Percentiles rank a stretch among this genome's conserved stretches.
phyloP scores from a whole-genome alignment of 2,329 filamentous ascomycete genomes.

The Zalaria obscura region DNA sequence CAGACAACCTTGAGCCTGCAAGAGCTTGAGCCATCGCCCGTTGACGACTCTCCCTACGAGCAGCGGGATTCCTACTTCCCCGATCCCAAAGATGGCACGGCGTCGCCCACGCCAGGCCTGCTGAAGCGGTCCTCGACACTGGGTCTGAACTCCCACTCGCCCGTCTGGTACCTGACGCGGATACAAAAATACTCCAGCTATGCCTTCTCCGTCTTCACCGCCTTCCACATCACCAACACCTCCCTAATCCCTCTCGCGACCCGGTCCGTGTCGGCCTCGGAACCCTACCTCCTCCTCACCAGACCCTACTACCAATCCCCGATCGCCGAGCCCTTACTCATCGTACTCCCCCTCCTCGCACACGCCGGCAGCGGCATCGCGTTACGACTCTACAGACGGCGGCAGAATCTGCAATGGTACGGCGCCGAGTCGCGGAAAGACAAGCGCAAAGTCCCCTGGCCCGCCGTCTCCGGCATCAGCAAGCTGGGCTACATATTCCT shows the following conservation, averaged over 20 bases:
- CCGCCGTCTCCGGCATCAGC: slow-evolving; percentile 54
- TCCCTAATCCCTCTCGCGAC: slow-evolving; percentile 66
- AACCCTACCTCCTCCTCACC: slow-evolving; percentile 79
- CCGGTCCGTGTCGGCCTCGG: slow-evolving; percentile 57
- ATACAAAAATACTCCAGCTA: slow-evolving; percentile 86
- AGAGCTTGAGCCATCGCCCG: slow-evolving; percentile 70
- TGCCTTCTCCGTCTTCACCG: slow-evolving; percentile 61
- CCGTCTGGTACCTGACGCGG: slow-evolving; percentile 62
- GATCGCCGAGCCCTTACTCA: slow-evolving; percentile 63
- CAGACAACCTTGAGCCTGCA: slow-evolving; percentile 33
- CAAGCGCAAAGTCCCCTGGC: slow-evolving; percentile 46
- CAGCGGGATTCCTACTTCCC: slow-evolving; percentile 38
- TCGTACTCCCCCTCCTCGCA: slow-evolving; percentile 57
- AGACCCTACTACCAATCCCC: slow-evolving; percentile 84
- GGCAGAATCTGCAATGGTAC: slow-evolving; percentile 59
- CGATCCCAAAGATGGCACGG: slow-evolving; percentile 11
- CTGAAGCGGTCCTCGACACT: slow-evolving; percentile 23
- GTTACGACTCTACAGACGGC: slow-evolving; percentile 60
- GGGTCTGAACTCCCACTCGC: slow-evolving; percentile 51
- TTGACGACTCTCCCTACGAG: slow-evolving; percentile 39
- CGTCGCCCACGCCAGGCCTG: slow-evolving; percentile 13
- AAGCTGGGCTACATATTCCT: slow-evolving; percentile 58
- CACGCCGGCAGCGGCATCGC: slow-evolving; percentile 68
- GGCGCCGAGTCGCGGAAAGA: slow-evolving; percentile 49
- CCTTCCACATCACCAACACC: slow-evolving; percentile 68